Percentiles rank a stretch among this genome's conserved stretches.
These are phyloP conservation scores for Nemania sp. DNA, from an alignment of 2,329 filamentous ascomycete genomes.

Conservation along the genomic window DNA sequence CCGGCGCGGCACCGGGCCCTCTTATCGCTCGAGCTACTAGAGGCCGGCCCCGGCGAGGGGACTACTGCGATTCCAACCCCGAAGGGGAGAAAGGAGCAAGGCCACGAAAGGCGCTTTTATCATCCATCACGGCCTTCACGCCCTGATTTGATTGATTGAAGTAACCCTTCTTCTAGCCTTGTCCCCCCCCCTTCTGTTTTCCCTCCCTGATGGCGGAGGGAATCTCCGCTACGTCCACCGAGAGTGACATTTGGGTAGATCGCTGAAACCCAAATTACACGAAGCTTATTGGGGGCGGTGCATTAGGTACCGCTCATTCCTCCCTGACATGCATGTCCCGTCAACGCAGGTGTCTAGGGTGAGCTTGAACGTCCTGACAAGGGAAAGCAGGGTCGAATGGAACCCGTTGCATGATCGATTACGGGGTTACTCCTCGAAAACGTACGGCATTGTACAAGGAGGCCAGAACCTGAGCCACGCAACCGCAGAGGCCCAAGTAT, in stretches of 20 bases:
- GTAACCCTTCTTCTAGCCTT: not conserved
- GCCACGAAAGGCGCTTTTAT: not conserved
- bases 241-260: not conserved
- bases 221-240: not conserved
- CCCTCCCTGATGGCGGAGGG: not conserved
- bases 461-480: not conserved
- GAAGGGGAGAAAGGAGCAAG: too few species aligned
- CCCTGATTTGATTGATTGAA: not conserved
- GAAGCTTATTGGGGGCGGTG: not conserved
- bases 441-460: too few species aligned
- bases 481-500: not conserved
- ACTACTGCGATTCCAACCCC: not conserved
- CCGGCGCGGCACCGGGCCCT: constrained; percentile 5
- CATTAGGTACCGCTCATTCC: not conserved
- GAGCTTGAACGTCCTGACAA: not conserved
- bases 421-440: too few species aligned
- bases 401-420: too few species aligned
- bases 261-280: not conserved
- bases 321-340: constrained; percentile 2
- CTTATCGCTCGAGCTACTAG: not conserved
- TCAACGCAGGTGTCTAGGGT: not conserved
- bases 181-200: too few species aligned
- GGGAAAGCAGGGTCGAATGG: not conserved
- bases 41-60: constrained; percentile 1
- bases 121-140: too few species aligned